phyloP scores from a whole-genome alignment of 805 yeast genomes.

The Candida verbasci region DNA sequence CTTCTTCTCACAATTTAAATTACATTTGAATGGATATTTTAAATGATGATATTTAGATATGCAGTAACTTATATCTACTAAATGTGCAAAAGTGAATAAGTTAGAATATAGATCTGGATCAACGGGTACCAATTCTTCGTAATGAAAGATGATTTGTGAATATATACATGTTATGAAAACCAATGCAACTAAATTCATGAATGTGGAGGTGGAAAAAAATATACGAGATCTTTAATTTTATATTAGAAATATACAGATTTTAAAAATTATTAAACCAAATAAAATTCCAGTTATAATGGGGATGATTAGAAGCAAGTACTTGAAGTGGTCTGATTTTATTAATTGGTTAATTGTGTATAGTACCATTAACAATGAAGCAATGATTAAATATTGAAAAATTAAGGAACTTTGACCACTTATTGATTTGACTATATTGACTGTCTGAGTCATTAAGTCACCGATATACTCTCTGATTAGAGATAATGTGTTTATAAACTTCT shows the following conservation, averaged over 20 bases:
- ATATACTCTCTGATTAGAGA: not conserved
- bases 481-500: not conserved
- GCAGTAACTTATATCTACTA: slow-evolving; percentile 42
- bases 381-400: no score
- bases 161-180: not conserved
- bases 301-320: not conserved
- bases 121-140: slow-evolving; percentile 3
- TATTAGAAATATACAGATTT: not conserved
- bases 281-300: slow-evolving; percentile 1
- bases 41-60: slow-evolving; percentile 25
- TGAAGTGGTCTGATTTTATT: not conserved
- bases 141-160: not conserved
- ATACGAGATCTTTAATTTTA: no score
- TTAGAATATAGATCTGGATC: slow-evolving; percentile 21
- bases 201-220: slow-evolving; percentile 2
- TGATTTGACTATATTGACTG: not conserved
- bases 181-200: not conserved
- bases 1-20: slow-evolving; percentile 26
- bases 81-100: slow-evolving; percentile 35
- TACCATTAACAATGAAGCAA: no score
- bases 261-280: slow-evolving; percentile 2
- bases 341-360: no score
- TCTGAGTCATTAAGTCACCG: not conserved
- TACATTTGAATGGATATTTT: slow-evolving; percentile 37
- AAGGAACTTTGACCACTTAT: not conserved